Evolutionary conservation across 106 monocot species (phyloP).

Genomic region (Acanthochlamys bracteata): DNA sequence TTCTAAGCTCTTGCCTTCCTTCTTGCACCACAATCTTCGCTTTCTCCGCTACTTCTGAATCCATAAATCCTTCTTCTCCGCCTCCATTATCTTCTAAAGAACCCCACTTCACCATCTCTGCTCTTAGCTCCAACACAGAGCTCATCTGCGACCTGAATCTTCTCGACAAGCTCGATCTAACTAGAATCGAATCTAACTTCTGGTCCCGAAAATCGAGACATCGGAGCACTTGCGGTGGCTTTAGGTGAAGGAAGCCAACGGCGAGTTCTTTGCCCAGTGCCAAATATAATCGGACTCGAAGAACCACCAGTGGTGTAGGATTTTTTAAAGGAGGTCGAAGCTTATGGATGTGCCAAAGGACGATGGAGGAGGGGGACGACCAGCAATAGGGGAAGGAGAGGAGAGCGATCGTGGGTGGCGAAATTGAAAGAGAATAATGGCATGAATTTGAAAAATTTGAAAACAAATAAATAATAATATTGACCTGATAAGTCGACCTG

Average conservation of each 20-base stretch:
- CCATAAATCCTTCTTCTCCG: neutral
- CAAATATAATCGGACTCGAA: conserved; percentile 37
- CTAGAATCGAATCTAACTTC: conserved; percentile 12
- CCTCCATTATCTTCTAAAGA: conserved; percentile 19
- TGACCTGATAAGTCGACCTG: too few species aligned
- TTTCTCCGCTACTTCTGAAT: conserved; percentile 11
- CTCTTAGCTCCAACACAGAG: conserved; percentile 60
- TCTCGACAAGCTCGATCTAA: conserved; percentile 17
- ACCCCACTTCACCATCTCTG: conserved; percentile 33
- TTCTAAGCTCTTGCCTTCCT: conserved; percentile 36
- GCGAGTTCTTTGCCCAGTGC: conserved; percentile 55
- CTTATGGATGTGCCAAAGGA: conserved; percentile 30
- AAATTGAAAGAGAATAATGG: too few species aligned
- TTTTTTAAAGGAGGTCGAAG: conserved; percentile 32
- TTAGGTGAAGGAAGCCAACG: conserved; percentile 40
- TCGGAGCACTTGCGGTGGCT: conserved; percentile 35
- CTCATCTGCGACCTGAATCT: conserved; percentile 25
- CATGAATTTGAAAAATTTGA: too few species aligned
- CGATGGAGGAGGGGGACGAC: too few species aligned
- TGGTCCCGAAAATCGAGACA: conserved; percentile 40
- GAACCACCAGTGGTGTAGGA: conserved; percentile 60
- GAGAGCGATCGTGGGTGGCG: too few species aligned
- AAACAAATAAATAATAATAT: too few species aligned
- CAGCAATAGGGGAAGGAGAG: too few species aligned
- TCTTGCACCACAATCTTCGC: conserved; percentile 33